Evolutionary conservation across 2,329 filamentous ascomycete genomes (phyloP).

Genomic region (Chrysosporium queenslandicum): DNA sequence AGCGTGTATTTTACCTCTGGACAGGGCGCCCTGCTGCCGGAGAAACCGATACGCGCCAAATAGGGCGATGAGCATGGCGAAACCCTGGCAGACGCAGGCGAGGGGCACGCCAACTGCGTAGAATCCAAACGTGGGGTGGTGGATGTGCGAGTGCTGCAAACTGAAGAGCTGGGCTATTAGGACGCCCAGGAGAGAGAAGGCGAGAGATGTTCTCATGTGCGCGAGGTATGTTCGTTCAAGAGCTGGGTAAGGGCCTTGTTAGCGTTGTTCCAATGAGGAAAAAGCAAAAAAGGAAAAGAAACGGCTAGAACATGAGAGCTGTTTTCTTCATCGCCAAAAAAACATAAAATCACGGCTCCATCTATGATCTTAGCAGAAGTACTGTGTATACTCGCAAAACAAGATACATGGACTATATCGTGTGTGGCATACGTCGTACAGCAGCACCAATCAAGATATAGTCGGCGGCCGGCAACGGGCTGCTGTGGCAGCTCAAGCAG

Average conservation of each 20-base stretch:
- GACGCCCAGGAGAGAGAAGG: conserved; percentile 58
- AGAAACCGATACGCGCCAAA: conserved; percentile 47
- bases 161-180: conserved; percentile 58
- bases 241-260: conserved; percentile 48
- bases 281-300: too few relatives aligned
- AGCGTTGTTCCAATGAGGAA: too few relatives aligned
- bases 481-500: background rate
- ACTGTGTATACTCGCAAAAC: background rate
- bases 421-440: background rate
- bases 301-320: too few relatives aligned
- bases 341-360: too few relatives aligned
- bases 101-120: conserved; percentile 53
- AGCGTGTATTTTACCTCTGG: conserved; percentile 31
- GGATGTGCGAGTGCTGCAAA: conserved; percentile 42
- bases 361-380: too few relatives aligned
- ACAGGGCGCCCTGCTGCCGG: conserved; percentile 46
- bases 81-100: conserved; percentile 38
- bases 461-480: too few relatives aligned
- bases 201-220: conserved; percentile 60
- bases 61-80: conserved; percentile 38
- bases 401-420: background rate
- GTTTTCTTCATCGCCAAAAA: too few relatives aligned
- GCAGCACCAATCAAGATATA: background rate
- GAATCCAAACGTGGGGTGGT: conserved; percentile 45
- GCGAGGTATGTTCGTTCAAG: conserved; percentile 65